Evolutionary conservation across 2,329 filamentous ascomycete species (phyloP).

Genomic region (Scorias spongiosa): DNA sequence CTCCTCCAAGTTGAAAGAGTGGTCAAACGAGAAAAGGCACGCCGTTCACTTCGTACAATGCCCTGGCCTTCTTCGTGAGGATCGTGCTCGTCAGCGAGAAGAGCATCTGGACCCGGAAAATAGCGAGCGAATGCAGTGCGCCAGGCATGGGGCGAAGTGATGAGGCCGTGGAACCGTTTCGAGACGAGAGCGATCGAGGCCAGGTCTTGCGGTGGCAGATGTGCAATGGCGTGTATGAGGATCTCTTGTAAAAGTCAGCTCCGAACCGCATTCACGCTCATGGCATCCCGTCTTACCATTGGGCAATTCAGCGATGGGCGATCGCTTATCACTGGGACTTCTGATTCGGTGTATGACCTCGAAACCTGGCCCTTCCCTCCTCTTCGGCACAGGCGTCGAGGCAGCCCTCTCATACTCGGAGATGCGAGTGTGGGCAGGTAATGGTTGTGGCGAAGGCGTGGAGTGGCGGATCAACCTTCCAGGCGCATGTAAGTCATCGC

Average conservation of each 20-base stretch:
- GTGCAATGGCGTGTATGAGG: slow-evolving; percentile 77
- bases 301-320: slow-evolving; percentile 48
- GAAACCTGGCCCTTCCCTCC: slow-evolving; percentile 32
- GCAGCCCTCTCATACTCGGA: slow-evolving; percentile 39
- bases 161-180: slow-evolving; percentile 68
- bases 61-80: slow-evolving; percentile 35
- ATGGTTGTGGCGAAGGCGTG: slow-evolving; percentile 16
- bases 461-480: slow-evolving; percentile 14
- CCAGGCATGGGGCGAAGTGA: slow-evolving; percentile 89
- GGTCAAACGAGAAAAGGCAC: slow-evolving; percentile 70
- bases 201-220: slow-evolving; percentile 74
- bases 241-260: slow-evolving; percentile 49
- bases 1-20: slow-evolving; percentile 84
- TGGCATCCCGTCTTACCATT: slow-evolving; percentile 49
- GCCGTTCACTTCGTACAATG: slow-evolving; percentile 52
- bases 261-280: not conserved
- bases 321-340: slow-evolving; percentile 28
- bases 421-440: slow-evolving; percentile 34
- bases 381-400: slow-evolving; percentile 22
- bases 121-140: slow-evolving; percentile 79
- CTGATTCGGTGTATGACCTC: slow-evolving; percentile 35
- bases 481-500: slow-evolving; percentile 1
- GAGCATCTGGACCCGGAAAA: slow-evolving; percentile 61
- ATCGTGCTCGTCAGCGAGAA: slow-evolving; percentile 28
- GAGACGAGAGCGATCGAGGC: slow-evolving; percentile 73